A percentile compares a stretch with the other conserved stretches of the same genome.
These are phyloP conservation scores for Amanita rubescens DNA, from an alignment of 768 basidiomycete species.

Conservation along the genomic window DNA sequence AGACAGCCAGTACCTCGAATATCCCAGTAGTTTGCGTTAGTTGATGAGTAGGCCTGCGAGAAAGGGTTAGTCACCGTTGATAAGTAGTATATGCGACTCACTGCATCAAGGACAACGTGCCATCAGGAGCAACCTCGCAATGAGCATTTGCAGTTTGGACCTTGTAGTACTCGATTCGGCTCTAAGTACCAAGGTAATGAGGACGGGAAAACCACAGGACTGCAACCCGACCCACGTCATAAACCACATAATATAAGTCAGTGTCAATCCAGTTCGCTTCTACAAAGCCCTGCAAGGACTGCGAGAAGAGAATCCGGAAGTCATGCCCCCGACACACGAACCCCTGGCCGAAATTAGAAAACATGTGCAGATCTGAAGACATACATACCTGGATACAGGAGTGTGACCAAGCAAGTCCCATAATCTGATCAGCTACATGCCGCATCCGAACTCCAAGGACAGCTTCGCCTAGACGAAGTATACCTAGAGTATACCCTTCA, in stretches of 20 bases:
- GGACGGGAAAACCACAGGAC: background rate
- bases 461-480: slow-evolving; percentile 19
- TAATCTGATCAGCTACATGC: background rate
- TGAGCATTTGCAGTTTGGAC: slow-evolving; percentile 28
- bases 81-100: background rate
- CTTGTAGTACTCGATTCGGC: slow-evolving; percentile 30
- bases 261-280: slow-evolving; percentile 33
- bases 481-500: slow-evolving; percentile 26
- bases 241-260: slow-evolving; percentile 30
- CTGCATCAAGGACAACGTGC: background rate
- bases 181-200: slow-evolving; percentile 20
- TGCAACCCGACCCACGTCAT: slow-evolving; percentile 24
- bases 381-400: slow-evolving; percentile 30
- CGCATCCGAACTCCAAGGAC: slow-evolving; percentile 18
- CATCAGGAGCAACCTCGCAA: slow-evolving; percentile 17
- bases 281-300: slow-evolving; percentile 19
- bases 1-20: slow-evolving; percentile 18
- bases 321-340: slow-evolving; percentile 28
- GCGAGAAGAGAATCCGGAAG: slow-evolving; percentile 23
- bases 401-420: slow-evolving; percentile 43
- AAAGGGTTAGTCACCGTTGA: background rate
- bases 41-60: slow-evolving; percentile 17
- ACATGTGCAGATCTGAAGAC: background rate
- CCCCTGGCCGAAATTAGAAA: slow-evolving; percentile 19
- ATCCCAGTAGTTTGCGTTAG: slow-evolving; percentile 13